Percentiles rank a stretch among this genome's conserved stretches.
phyloP scores from a whole-genome alignment of 1,284 basidiomycete genomes.

The Malassezia japonica region DNA sequence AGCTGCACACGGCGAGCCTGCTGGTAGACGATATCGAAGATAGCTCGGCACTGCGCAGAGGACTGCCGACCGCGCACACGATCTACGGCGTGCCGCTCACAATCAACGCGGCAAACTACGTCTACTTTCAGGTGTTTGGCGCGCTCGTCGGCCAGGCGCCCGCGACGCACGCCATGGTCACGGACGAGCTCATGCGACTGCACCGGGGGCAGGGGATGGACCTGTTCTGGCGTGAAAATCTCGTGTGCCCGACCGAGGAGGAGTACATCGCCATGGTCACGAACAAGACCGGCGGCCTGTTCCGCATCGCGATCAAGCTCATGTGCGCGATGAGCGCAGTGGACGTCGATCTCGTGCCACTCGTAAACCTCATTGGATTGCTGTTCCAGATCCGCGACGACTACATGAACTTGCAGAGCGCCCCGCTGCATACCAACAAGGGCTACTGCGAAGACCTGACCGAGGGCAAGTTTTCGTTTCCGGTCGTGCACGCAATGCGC shows the following conservation, averaged over 20 bases:
- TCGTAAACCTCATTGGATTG: conserved; percentile 87
- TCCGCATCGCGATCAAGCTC: conserved; percentile 82
- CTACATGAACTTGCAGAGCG: conserved; percentile 86
- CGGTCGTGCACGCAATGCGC: conserved; percentile 77
- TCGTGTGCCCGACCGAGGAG: conserved; percentile 85
- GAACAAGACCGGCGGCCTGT: conserved; percentile 94
- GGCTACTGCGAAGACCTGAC: conserved; percentile 89
- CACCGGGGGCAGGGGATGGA: conserved; percentile 95
- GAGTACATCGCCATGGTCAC: conserved; percentile 95
- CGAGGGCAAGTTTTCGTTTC: conserved; percentile 94
- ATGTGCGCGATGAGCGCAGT: conserved; percentile 59
- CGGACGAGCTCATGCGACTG: conserved; percentile 67
- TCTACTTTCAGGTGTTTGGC: conserved; percentile 62
- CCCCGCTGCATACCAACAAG: conserved; percentile 77
- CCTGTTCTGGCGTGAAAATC: conserved; percentile 81
- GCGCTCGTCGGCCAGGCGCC: conserved; percentile 60
- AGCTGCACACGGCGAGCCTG: conserved; percentile 88
- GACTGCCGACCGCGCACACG: conserved; percentile 80
- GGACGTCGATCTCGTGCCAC: conserved; percentile 54
- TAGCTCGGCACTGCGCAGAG: conserved; percentile 76
- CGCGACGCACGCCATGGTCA: conserved; percentile 24
- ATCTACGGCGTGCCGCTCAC: conserved; percentile 94
- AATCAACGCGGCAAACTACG: conserved; percentile 94
- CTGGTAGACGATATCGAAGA: conserved; percentile 98
- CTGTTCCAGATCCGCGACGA: conserved; percentile 96